phyloP scores from a whole-genome alignment of 2,329 filamentous ascomycete species.

The Colletotrichum spinosum region DNA sequence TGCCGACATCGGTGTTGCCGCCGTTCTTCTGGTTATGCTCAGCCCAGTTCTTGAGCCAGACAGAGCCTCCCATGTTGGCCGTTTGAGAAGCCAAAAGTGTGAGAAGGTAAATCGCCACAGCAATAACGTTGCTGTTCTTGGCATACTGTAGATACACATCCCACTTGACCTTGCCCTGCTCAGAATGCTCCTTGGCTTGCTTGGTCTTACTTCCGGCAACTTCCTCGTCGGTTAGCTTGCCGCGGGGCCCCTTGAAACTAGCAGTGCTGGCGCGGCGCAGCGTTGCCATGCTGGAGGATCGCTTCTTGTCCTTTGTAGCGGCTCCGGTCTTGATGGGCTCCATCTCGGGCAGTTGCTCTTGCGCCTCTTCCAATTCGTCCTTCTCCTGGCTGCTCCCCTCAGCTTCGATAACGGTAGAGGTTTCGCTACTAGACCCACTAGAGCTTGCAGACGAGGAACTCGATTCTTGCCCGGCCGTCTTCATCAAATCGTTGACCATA shows the following conservation, averaged over 20 bases:
- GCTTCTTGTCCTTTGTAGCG: slow-evolving; percentile 62
- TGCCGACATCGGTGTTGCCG: slow-evolving; percentile 81
- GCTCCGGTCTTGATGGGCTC: slow-evolving; percentile 75
- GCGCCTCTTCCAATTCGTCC: slow-evolving; percentile 79
- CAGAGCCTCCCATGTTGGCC: slow-evolving; percentile 82
- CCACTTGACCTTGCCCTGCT: slow-evolving; percentile 99
- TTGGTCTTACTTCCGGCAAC: slow-evolving; percentile 80
- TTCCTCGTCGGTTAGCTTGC: slow-evolving; percentile 88
- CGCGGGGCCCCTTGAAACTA: slow-evolving; percentile 87
- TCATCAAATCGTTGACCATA: slow-evolving; percentile 86
- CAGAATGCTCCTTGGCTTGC: slow-evolving; percentile 87
- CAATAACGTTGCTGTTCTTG: slow-evolving; percentile 89
- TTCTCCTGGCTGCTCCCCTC: slow-evolving; percentile 65
- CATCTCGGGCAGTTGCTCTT: slow-evolving; percentile 81
- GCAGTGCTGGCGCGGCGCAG: slow-evolving; percentile 91
- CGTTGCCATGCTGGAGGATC: slow-evolving; percentile 79
- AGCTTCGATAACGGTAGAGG: slow-evolving; percentile 67
- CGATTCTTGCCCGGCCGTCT: slow-evolving; percentile 70
- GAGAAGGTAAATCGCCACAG: slow-evolving; percentile 83
- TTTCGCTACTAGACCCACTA: slow-evolving; percentile 64
- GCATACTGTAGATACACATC: slow-evolving; percentile 94
- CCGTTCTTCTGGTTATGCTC: slow-evolving; percentile 78
- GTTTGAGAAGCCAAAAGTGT: slow-evolving; percentile 85
- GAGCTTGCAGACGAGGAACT: slow-evolving; percentile 56
- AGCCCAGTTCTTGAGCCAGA: slow-evolving; percentile 96